phyloP scores from a whole-genome alignment of 2,329 filamentous ascomycete genomes.

The Zasmidium angulare region DNA sequence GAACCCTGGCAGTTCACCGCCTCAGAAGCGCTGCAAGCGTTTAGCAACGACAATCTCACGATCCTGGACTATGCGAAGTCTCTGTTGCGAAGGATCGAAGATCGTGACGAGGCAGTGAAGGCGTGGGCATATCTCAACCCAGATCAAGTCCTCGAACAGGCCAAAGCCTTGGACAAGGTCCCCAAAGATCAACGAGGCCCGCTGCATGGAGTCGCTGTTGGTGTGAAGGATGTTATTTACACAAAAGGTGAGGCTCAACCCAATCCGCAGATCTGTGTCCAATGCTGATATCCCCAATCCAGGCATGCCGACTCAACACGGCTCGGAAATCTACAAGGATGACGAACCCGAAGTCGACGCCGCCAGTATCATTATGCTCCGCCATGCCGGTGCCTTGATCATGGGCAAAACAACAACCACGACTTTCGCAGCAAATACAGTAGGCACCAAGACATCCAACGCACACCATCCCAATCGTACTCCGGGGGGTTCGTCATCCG shows the following conservation, averaged over 20 bases:
- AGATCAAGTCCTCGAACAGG: slow-evolving; percentile 51
- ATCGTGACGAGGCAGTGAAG: slow-evolving; percentile 47
- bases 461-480: slow-evolving; percentile 55
- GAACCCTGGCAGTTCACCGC: slow-evolving; percentile 41
- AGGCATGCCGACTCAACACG: slow-evolving; percentile 58
- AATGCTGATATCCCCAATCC: neutral
- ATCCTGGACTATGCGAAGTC: slow-evolving; percentile 52
- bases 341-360: slow-evolving; percentile 53
- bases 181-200: slow-evolving; percentile 52
- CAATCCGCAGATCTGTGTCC: neutral
- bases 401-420: slow-evolving; percentile 63
- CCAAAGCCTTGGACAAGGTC: slow-evolving; percentile 51
- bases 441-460: slow-evolving; percentile 56
- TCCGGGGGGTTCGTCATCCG: slow-evolving; percentile 67
- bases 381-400: slow-evolving; percentile 58
- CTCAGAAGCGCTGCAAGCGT: slow-evolving; percentile 40
- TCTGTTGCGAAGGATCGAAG: slow-evolving; percentile 47
- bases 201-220: slow-evolving; percentile 59
- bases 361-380: slow-evolving; percentile 52
- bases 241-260: slow-evolving; percentile 47
- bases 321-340: slow-evolving; percentile 55
- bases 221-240: slow-evolving; percentile 60
- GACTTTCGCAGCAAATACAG: slow-evolving; percentile 60
- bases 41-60: slow-evolving; percentile 45
- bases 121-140: slow-evolving; percentile 54